phyloP scores from a whole-genome alignment of 2,329 filamentous ascomycete species.

The Verticillium alfalfae region DNA sequence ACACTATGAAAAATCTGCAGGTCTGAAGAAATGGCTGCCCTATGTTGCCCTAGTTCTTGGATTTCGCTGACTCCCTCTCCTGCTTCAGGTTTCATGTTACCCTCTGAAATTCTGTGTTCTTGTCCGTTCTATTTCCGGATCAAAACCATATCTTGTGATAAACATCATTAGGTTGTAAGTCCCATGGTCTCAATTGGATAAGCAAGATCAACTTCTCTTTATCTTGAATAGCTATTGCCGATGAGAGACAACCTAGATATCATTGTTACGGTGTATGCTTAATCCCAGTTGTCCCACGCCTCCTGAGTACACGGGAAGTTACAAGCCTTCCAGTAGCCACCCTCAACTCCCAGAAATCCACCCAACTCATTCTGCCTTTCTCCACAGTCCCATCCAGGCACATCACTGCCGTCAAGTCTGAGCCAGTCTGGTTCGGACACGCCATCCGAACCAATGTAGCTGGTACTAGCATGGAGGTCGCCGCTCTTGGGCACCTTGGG shows the following conservation, averaged over 20 bases:
- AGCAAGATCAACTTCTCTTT: background rate
- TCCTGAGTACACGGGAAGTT: background rate
- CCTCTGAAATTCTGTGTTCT: too few species aligned
- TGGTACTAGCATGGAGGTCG: background rate
- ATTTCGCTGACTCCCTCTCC: too few species aligned
- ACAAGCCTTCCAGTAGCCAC: background rate
- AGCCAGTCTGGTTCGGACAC: background rate
- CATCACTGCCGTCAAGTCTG: background rate
- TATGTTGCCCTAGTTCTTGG: too few species aligned
- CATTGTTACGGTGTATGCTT: background rate
- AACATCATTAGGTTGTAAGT: background rate
- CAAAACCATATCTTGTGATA: background rate
- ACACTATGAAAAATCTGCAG: too few species aligned
- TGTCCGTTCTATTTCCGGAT: too few species aligned
- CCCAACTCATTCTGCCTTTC: background rate
- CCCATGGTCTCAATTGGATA: background rate
- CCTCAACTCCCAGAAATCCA: background rate
- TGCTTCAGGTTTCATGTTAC: too few species aligned
- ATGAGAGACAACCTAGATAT: background rate
- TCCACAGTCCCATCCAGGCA: background rate
- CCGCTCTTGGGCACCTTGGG: background rate
- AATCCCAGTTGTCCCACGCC: background rate
- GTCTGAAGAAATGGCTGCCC: too few species aligned
- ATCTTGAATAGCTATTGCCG: background rate
- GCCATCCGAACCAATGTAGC: background rate